phyloP scores from a whole-genome alignment of 1,139 yeast genomes.

The Candida glucosophila region DNA sequence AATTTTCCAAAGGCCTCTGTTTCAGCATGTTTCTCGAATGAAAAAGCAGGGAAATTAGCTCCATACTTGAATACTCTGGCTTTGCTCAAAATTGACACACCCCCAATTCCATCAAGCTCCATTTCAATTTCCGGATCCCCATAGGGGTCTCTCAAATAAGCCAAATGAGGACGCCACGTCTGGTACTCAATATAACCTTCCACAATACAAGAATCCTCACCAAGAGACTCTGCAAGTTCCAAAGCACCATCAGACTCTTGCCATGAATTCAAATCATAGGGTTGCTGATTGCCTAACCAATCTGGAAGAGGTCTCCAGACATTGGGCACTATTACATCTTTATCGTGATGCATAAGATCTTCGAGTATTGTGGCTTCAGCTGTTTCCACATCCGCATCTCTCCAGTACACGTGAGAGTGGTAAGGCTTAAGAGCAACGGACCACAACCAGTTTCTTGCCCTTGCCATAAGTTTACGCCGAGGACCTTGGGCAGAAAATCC shows the following conservation, averaged over 20 bases:
- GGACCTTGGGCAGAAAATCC: constrained; percentile 51
- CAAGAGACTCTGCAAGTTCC: constrained; percentile 65
- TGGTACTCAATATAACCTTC: constrained; percentile 91
- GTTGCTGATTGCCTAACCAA: constrained; percentile 84
- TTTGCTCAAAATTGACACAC: constrained; percentile 75
- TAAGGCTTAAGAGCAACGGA: constrained; percentile 43
- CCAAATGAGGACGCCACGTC: constrained; percentile 88
- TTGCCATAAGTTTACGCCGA: constrained; percentile 43
- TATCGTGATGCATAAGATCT: constrained; percentile 47
- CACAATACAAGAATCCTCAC: constrained; percentile 83
- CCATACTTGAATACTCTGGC: constrained; percentile 77
- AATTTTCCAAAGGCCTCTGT: constrained; percentile 90
- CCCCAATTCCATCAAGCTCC: constrained; percentile 89
- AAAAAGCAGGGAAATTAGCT: constrained; percentile 83
- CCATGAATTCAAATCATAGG: constrained; percentile 88
- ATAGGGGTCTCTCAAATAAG: constrained; percentile 76
- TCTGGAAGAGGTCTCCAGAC: constrained; percentile 91
- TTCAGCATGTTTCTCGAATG: constrained; percentile 86
- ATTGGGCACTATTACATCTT: constrained; percentile 62
- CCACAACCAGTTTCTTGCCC: constrained; percentile 50
- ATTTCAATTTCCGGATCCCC: constrained; percentile 83
- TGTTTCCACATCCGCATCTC: constrained; percentile 49
- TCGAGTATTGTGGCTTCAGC: constrained; percentile 43
- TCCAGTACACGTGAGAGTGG: constrained; percentile 47
- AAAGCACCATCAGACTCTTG: constrained; percentile 80